These are phyloP conservation scores for Pseudopithomyces chartarum DNA, from an alignment of 2,329 filamentous ascomycete genomes.

Conservation along the genomic window DNA sequence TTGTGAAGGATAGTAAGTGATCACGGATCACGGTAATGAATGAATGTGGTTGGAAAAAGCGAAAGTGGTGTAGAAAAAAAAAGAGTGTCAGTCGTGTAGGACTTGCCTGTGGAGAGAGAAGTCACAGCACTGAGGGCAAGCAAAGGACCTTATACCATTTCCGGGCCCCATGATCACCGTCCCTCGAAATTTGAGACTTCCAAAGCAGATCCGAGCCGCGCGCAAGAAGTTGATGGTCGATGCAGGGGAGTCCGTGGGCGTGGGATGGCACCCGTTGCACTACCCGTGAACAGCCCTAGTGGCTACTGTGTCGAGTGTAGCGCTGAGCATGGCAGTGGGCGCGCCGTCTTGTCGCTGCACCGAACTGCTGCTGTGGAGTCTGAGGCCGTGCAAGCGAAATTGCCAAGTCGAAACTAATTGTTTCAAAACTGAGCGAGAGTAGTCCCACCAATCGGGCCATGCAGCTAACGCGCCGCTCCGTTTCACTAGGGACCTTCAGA, in stretches of 20 bases:
- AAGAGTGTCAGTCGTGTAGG: conserved; percentile 8
- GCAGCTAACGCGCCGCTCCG: not conserved
- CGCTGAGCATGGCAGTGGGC: not conserved
- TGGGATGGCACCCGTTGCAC: conserved; percentile 1
- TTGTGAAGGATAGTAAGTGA: conserved; percentile 20
- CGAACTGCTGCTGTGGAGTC: not conserved
- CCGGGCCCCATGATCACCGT: not conserved
- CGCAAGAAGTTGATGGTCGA: conserved; percentile 1
- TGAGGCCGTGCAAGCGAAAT: conserved; percentile 2
- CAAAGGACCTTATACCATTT: not conserved
- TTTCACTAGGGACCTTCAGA: not conserved
- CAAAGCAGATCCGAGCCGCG: not conserved
- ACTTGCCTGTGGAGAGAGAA: conserved; percentile 3
- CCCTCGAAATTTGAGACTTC: not conserved
- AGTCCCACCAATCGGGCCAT: conserved; percentile 4
- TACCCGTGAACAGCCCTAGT: not conserved
- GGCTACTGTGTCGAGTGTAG: not conserved
- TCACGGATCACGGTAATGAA: conserved; percentile 15
- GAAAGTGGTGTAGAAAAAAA: not conserved
- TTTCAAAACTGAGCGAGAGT: conserved; percentile 2
- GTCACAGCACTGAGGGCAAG: not conserved
- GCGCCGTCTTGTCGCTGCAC: not conserved
- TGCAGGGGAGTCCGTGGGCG: not conserved
- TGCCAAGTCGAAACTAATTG: not conserved
- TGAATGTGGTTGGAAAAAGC: conserved; percentile 7